Evolutionary conservation across 352 stramenopile species (phyloP).

Genomic region (Pythium volutum): DNA sequence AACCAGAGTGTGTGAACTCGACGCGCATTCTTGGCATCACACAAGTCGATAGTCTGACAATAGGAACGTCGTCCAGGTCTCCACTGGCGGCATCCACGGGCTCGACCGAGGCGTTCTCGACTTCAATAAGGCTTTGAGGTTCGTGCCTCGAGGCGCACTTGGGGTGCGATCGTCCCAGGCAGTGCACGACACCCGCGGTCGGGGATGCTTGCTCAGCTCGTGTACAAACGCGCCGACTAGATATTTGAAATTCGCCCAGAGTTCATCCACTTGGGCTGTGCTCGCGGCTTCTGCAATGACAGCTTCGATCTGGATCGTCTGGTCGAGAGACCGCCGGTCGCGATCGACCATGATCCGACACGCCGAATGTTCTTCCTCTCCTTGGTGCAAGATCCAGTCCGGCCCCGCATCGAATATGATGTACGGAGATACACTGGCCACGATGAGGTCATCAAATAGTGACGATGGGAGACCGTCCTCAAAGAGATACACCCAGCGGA

Average conservation of each 20-base stretch:
- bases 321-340: not conserved
- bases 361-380: not conserved
- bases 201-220: not conserved
- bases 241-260: constrained; percentile 2
- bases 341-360: constrained; percentile 5
- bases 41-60: not conserved
- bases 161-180: not conserved
- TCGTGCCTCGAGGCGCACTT: not conserved
- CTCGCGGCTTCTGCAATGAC: not conserved
- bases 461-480: constrained; percentile 11
- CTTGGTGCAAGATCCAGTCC: not conserved
- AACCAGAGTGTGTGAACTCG: too few species aligned
- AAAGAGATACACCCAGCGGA: constrained; percentile 24
- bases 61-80: not conserved
- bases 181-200: not conserved
- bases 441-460: constrained; percentile 19
- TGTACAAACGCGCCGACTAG: not conserved
- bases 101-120: not conserved
- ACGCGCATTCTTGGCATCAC: too few species aligned
- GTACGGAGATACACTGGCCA: constrained; percentile 1
- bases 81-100: constrained; percentile 2
- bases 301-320: constrained; percentile 9
- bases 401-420: not conserved
- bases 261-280: not conserved
- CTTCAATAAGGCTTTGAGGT: not conserved